Evolutionary conservation across 2,329 filamentous ascomycete species (phyloP), one percentile per base, ranked within the genome.

Genomic region (Simplicillium aogashimaense): DNA sequence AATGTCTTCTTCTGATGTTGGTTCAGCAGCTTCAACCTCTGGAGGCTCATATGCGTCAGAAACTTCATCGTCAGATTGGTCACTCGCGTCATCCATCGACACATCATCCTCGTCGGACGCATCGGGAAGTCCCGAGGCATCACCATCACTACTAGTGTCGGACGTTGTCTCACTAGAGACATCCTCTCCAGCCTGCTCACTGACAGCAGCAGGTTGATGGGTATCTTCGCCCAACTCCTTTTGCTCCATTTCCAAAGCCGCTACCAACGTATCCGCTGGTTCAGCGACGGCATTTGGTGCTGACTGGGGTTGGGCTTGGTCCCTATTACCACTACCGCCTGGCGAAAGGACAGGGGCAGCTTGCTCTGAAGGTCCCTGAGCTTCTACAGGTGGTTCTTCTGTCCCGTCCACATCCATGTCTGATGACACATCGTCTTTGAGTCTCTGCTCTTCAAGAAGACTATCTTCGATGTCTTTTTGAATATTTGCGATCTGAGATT

Each of bases 21-120:
- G 39, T 36, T 51, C 14, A 29, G 50, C 16, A 39, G 51, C 41
- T 12, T 50, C 50, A 4, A 61, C 63, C 40, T 67, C 69, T 14
- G 72, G 71, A 36, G 74, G 74, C 46, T 80, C 73, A 49, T 78
- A 77, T 37, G 60, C 67, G 43, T 78, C 74, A 2, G 71, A 71
- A 17, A 25, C 20, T 25, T 45, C 50, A 15, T 50, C 45, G 28
- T 43, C 45, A 4, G 41, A 39, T 32, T 54, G 51, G 17, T 48
- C 47, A 17, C 41, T 36, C 9, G 34, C 31, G 28, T 47, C 47
- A 14, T 38, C 39, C 47, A 48, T 49, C 18, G 36, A 40, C 30
- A 45, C 33, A 39, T 49, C 46, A 15, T 31, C 39, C 29, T 40
- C 38, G 25, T 47, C 35, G 31, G 18, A 38, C 5, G 35, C 15